Evolutionary conservation across 164 flowering plant species (phyloP).

Genomic region (Umbellularia californica): DNA sequence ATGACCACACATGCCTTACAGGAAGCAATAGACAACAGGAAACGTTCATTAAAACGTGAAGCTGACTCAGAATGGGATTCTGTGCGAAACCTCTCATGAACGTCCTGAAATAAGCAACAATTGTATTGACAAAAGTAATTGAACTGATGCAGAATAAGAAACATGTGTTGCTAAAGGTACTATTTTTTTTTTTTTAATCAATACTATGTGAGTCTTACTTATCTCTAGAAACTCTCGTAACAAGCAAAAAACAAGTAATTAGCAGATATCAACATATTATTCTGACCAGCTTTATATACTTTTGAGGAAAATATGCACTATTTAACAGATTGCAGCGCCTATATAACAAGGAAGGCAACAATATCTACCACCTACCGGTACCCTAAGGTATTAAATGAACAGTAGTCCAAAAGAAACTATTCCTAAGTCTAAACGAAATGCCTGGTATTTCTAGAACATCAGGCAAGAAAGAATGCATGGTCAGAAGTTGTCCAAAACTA

Average conservation of each 20-base stretch:
- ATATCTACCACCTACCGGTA: no score
- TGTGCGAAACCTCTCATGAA: slow-evolving; percentile 90
- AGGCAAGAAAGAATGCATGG: neutral
- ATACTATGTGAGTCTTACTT: no score
- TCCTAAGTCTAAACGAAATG: neutral
- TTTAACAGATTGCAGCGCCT: neutral
- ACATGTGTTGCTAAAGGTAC: neutral
- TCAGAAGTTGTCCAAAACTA: no score
- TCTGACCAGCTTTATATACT: no score
- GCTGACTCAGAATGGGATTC: slow-evolving; percentile 81
- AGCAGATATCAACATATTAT: neutral
- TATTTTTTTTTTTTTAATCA: no score
- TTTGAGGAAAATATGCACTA: no score
- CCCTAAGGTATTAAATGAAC: neutral
- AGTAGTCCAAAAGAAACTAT: neutral
- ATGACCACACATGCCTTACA: slow-evolving; percentile 84
- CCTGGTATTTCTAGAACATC: neutral
- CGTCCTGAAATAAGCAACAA: slow-evolving; percentile 57
- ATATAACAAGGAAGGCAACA: neutral
- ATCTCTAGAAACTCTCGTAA: no score
- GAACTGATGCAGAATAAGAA: neutral
- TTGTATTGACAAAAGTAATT: neutral
- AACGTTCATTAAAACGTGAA: slow-evolving; percentile 93
- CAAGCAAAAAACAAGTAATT: no score
- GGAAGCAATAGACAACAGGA: slow-evolving; percentile 80